Evolutionary conservation across 768 basidiomycete genomes (phyloP), one percentile per base, ranked within the genome.

Genomic region (Suillus occidentalis): DNA sequence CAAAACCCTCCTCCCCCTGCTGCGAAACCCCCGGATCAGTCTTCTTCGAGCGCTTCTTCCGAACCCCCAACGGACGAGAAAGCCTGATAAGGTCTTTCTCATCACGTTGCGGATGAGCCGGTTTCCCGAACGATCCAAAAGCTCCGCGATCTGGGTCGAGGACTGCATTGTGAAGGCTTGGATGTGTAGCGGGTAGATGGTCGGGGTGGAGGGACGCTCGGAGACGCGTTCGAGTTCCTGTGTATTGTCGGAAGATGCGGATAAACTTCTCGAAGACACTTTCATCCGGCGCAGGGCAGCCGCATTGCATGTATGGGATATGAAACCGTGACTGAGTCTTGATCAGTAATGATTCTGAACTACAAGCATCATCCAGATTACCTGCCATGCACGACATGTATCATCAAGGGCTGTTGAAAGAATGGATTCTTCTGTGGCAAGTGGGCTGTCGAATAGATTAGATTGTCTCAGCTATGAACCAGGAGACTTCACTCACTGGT

Each of bases 291-390:
- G 79, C 71, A 0, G 84, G 81, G 69, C 88, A 89, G 2, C 88
- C 88, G 64, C 88, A 90, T 66, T 84, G 80, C 59, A 78, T 82
- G 73, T 90, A 90, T 2, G 80, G 75, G 8, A 82, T 73, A 50
- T 78, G 77, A 70, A 84, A 89, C 12, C 86, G 85, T 0, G 53
- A 43, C 75, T 75, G 45, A 14, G 18, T 71, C 66, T 72, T 77
- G 25, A 22, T 31, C 25, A 52, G 31, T 43, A 49, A 40, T n/a
- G 37, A 42, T 47, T 39, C 13, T 28, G 13, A 20, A 1, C 12
- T 4, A 36, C 14, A 43, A 31, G 36, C 3, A 7, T 20, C 6
- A 20, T n/a, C 61, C 49, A 49, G 28, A 72, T 65, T 65, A 81
- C 84, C 76, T 77, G 71, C 87, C 87, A 87, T 8, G 80, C 81